phyloP scores from a whole-genome alignment of 2,329 filamentous ascomycete genomes.

The Ophiostoma triangulosporum region DNA sequence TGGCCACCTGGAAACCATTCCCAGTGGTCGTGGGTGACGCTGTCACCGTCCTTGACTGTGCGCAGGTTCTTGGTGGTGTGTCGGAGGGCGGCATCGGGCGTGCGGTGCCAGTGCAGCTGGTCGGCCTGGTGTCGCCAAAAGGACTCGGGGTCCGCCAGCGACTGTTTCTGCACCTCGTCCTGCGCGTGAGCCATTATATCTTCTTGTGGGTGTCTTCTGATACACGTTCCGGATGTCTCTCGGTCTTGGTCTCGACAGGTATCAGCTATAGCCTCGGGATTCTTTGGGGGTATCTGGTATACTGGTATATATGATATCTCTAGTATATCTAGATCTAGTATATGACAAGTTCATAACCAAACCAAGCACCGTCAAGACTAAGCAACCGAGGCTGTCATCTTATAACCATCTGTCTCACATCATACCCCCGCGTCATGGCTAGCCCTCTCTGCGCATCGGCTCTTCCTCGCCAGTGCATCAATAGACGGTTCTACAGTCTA shows the following conservation, averaged over 20 bases:
- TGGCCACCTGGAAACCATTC: conserved; percentile 82
- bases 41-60: conserved; percentile 17
- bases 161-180: conserved; percentile 38
- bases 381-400: background rate
- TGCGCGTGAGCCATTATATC: conserved; percentile 24
- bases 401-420: background rate
- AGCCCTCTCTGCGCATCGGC: background rate
- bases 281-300: no score
- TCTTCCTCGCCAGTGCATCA: background rate
- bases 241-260: background rate
- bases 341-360: no score
- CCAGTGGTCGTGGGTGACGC: conserved; percentile 62
- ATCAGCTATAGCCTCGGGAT: no score
- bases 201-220: no score
- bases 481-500: background rate
- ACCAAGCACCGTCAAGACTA: no score
- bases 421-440: background rate
- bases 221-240: no score
- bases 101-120: conserved; percentile 68
- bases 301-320: no score
- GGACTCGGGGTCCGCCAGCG: conserved; percentile 51
- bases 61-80: conserved; percentile 47
- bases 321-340: no score
- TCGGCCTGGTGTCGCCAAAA: conserved; percentile 70
- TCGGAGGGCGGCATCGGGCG: conserved; percentile 49